Evolutionary conservation across 768 basidiomycete genomes (phyloP).

Genomic region (Mycena olivaceomarginata): DNA sequence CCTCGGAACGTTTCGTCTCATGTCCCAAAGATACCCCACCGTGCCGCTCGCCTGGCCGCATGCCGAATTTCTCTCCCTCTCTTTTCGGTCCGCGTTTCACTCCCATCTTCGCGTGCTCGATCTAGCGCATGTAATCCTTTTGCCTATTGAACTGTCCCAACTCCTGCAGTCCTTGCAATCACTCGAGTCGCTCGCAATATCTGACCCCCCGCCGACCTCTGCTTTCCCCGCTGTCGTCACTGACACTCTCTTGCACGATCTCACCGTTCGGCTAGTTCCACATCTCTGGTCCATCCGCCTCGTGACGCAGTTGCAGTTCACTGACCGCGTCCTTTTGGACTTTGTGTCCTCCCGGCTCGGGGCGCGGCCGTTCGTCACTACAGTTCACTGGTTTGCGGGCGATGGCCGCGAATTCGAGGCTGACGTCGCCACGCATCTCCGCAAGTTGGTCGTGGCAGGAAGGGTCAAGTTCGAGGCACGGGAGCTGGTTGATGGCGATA

Average conservation of each 20-base stretch:
- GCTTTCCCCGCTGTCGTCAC: constrained; percentile 1
- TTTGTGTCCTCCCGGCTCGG: constrained; percentile 5
- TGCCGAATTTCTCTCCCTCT: constrained; percentile 13
- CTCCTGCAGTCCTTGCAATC: constrained; percentile 4
- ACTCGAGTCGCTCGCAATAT: constrained; percentile 14
- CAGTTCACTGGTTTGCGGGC: constrained; percentile 1
- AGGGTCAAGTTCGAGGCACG: background rate
- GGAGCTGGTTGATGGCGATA: background rate
- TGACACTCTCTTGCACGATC: constrained; percentile 10
- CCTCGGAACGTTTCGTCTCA: constrained; percentile 12
- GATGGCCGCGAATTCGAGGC: background rate
- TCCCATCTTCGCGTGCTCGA: constrained; percentile 16
- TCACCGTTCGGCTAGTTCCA: constrained; percentile 13
- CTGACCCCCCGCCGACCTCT: constrained; percentile 2
- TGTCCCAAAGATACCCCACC: constrained; percentile 6
- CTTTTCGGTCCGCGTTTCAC: constrained; percentile 10
- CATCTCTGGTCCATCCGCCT: constrained; percentile 1
- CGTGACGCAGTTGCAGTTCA: constrained; percentile 5
- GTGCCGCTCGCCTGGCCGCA: constrained; percentile 4
- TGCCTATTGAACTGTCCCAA: background rate
- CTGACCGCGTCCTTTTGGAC: constrained; percentile 2
- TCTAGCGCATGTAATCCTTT: constrained; percentile 11
- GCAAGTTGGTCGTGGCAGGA: background rate
- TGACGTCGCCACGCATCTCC: background rate
- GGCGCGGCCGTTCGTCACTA: background rate